phyloP scores from a whole-genome alignment of 75 land plant species.

The Pinus taeda region DNA sequence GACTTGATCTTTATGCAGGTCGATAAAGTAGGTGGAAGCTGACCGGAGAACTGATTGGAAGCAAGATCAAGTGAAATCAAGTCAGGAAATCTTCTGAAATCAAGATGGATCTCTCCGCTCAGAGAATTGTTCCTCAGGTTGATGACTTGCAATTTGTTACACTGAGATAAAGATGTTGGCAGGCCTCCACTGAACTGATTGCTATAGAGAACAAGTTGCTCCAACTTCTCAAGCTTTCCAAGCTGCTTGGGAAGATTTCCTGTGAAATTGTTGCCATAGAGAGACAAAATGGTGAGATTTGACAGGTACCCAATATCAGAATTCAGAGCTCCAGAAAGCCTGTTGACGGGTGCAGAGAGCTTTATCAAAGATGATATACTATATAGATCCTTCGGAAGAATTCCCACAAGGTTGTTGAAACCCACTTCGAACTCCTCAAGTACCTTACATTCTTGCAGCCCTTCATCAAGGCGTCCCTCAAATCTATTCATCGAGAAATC shows the following conservation, averaged over 20 bases:
- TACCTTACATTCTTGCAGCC: slow-evolving; percentile 27
- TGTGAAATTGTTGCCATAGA: slow-evolving; percentile 48
- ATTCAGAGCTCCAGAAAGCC: slow-evolving; percentile 29
- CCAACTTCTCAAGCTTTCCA: slow-evolving; percentile 42
- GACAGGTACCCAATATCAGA: slow-evolving; percentile 31
- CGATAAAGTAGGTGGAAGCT: slow-evolving; percentile 32
- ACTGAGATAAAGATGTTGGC: slow-evolving; percentile 41
- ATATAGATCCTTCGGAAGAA: slow-evolving; percentile 35
- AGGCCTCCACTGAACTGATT: slow-evolving; percentile 50
- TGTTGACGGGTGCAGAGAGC: slow-evolving; percentile 38
- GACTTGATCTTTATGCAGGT: slow-evolving; percentile 39
- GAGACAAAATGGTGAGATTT: slow-evolving; percentile 40
- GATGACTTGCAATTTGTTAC: slow-evolving; percentile 29
- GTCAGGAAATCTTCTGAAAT: slow-evolving; percentile 28
- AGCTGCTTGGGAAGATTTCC: slow-evolving; percentile 48
- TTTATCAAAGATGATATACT: slow-evolving; percentile 14
- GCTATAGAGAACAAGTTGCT: slow-evolving; percentile 22
- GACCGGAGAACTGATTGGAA: slow-evolving; percentile 42
- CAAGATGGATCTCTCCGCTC: slow-evolving; percentile 28
- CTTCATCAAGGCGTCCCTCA: slow-evolving; percentile 20
- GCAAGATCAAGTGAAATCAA: slow-evolving; percentile 47
- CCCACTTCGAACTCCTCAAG: slow-evolving; percentile 40
- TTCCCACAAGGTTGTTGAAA: slow-evolving; percentile 35
- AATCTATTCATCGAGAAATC: slow-evolving; percentile 55
- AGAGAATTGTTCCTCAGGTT: slow-evolving; percentile 41